phyloP scores from a whole-genome alignment of 1,284 basidiomycete species.

The Stygiomarasmius scandens region DNA sequence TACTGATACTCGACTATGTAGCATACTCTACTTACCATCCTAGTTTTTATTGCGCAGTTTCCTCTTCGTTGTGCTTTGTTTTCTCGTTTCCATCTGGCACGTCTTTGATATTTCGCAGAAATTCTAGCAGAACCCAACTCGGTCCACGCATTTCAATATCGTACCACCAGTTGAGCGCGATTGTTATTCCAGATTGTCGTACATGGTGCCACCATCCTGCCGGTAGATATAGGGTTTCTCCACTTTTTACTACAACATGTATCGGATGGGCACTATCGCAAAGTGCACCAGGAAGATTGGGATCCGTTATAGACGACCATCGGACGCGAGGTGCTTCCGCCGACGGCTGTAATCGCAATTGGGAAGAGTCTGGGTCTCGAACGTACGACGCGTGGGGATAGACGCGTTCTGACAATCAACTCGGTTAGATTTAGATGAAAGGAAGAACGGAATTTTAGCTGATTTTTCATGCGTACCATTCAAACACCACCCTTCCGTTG shows the following conservation, averaged over 20 bases:
- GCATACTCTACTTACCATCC: constrained; percentile 8
- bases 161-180: constrained; percentile 91
- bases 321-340: constrained; percentile 48
- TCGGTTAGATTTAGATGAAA: constrained; percentile 6
- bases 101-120: constrained; percentile 38
- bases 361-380: constrained; percentile 36
- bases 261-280: constrained; percentile 63
- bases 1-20: constrained; percentile 3
- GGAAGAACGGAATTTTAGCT: constrained; percentile 14
- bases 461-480: constrained; percentile 54
- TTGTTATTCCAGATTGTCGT: constrained; percentile 60
- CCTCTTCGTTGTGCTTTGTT: constrained; percentile 20
- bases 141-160: constrained; percentile 74
- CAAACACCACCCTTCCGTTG: constrained; percentile 83
- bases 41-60: neutral
- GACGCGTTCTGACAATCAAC: constrained; percentile 49
- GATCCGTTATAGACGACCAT: constrained; percentile 76
- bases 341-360: constrained; percentile 51
- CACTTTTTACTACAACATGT: constrained; percentile 63
- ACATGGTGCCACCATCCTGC: constrained; percentile 93
- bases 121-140: constrained; percentile 66
- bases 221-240: constrained; percentile 87
- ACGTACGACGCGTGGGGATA: constrained; percentile 74
- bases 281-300: constrained; percentile 45
- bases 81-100: constrained; percentile 30